Conservation (phyloP, 2,329 filamentous ascomycete genomes). For the Fusarium euwallaceae region DNA sequence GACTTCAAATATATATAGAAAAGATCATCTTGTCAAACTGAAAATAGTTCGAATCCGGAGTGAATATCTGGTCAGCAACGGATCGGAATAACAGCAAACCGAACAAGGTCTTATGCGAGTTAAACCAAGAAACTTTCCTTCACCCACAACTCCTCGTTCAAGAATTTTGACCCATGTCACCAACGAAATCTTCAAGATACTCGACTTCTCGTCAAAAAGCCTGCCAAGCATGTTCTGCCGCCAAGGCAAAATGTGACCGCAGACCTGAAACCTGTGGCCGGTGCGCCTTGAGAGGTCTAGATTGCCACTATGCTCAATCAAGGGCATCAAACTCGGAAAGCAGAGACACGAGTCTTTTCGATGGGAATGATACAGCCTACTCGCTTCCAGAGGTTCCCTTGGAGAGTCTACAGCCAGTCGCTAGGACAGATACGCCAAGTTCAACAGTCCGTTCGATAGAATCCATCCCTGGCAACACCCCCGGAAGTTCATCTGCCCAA, state of each 20-base stretch:
- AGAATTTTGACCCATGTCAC: slow-evolving; percentile 2
- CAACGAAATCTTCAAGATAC: slow-evolving; percentile 44
- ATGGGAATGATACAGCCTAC: not conserved
- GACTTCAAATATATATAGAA: not conserved
- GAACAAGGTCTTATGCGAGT: not conserved
- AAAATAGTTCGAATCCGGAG: not conserved
- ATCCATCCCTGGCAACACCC: not conserved
- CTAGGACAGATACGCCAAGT: not conserved
- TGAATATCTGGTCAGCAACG: not conserved
- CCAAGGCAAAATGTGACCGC: slow-evolving; percentile 58
- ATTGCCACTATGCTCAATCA: slow-evolving; percentile 48
- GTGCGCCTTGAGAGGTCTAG: slow-evolving; percentile 48
- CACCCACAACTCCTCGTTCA: not conserved
- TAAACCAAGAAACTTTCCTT: not conserved
- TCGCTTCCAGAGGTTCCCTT: not conserved
- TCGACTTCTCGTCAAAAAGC: slow-evolving; percentile 56
- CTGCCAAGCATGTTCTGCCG: slow-evolving; percentile 53
- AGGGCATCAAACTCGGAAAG: not conserved
- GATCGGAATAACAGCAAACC: not conserved
- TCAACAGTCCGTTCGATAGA: not conserved
- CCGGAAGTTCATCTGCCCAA: slow-evolving; percentile 2
- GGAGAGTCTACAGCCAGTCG: not conserved
- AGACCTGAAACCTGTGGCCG: slow-evolving; percentile 49
- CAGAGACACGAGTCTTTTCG: slow-evolving; percentile 1
- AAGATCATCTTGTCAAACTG: not conserved